Conservation (phyloP, 2,329 filamentous ascomycete species). For the Juglanconis oblonga region DNA sequence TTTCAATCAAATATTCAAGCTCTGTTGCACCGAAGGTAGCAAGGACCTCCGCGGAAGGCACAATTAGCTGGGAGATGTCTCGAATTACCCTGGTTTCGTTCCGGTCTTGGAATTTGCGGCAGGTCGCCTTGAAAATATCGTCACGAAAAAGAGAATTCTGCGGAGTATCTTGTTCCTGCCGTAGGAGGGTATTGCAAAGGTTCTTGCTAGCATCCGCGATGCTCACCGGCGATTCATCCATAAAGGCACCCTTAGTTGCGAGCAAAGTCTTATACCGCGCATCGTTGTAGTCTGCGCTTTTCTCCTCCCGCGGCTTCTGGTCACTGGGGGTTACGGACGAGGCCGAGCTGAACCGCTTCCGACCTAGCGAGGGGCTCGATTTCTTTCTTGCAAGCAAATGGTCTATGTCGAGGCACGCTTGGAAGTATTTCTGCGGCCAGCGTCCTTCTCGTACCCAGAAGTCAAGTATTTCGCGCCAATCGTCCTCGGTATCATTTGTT, state of each 20-base stretch:
- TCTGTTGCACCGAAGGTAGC: conserved; percentile 25
- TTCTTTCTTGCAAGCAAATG: conserved; percentile 14
- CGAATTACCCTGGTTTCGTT: conserved; percentile 33
- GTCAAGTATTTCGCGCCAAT: neutral
- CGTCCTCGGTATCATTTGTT: neutral
- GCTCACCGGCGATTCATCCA: conserved; percentile 31
- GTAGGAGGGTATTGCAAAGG: conserved; percentile 23
- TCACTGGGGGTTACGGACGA: conserved; percentile 32
- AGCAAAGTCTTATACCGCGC: conserved; percentile 35
- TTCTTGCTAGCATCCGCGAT: conserved; percentile 30
- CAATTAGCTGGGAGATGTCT: conserved; percentile 30
- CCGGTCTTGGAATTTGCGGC: conserved; percentile 25
- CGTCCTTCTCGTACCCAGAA: conserved; percentile 17
- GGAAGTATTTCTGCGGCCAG: conserved; percentile 17
- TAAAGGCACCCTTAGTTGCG: conserved; percentile 37
- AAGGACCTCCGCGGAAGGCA: conserved; percentile 33
- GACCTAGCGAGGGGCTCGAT: conserved; percentile 4
- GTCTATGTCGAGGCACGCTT: conserved; percentile 1
- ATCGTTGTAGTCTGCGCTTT: conserved; percentile 35
- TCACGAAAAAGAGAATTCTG: conserved; percentile 31
- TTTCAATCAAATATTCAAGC: conserved; percentile 34
- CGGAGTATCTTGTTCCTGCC: conserved; percentile 27
- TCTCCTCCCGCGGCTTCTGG: conserved; percentile 36
- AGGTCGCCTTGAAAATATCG: conserved; percentile 31
- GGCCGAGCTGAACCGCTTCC: conserved; percentile 19